A percentile compares a stretch with the other conserved stretches of the same genome.
These are phyloP conservation scores for Vitis hybrid DNA, from an alignment of 177 flowering plant genomes.

Conservation along the genomic window DNA sequence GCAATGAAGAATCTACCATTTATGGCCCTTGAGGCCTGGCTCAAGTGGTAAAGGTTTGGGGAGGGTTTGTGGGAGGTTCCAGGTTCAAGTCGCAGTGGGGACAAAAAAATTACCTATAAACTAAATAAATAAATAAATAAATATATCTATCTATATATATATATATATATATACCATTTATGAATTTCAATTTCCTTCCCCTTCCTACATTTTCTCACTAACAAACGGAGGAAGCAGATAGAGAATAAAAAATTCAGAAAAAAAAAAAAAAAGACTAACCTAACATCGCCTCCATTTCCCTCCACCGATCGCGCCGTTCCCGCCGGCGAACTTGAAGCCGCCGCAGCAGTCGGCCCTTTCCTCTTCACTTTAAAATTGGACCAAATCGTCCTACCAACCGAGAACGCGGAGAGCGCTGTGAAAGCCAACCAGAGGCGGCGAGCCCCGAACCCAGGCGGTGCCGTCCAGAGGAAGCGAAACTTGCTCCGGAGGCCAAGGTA, in stretches of 20 bases:
- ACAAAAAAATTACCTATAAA: too few relatives aligned
- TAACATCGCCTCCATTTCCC: constrained; percentile 5
- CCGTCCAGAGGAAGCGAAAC: constrained; percentile 80
- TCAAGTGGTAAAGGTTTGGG: too few relatives aligned
- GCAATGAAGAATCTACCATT: too few relatives aligned
- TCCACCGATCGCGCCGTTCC: constrained; percentile 9
- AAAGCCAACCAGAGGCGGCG: constrained; percentile 91
- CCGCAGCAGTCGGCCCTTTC: constrained; percentile 13
- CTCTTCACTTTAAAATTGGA: constrained; percentile 40
- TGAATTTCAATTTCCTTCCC: too few relatives aligned
- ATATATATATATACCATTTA: too few relatives aligned
- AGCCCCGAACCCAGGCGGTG: constrained; percentile 90
- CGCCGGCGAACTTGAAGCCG: constrained; percentile 15
- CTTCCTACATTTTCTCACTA: neutral
- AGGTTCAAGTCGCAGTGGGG: too few relatives aligned
- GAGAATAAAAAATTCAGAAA: neutral
- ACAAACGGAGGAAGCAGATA: neutral
- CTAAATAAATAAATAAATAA: too few relatives aligned
- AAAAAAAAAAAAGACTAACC: constrained; percentile 17
- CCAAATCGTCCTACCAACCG: constrained; percentile 67
- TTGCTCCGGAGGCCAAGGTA: constrained; percentile 73
- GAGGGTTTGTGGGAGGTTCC: too few relatives aligned
- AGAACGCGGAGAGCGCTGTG: constrained; percentile 92
- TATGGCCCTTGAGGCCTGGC: too few relatives aligned
- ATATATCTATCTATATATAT: too few relatives aligned